These are phyloP conservation scores for Xylaria venustula DNA, from an alignment of 495 filamentous ascomycete species.

Conservation along the genomic window DNA sequence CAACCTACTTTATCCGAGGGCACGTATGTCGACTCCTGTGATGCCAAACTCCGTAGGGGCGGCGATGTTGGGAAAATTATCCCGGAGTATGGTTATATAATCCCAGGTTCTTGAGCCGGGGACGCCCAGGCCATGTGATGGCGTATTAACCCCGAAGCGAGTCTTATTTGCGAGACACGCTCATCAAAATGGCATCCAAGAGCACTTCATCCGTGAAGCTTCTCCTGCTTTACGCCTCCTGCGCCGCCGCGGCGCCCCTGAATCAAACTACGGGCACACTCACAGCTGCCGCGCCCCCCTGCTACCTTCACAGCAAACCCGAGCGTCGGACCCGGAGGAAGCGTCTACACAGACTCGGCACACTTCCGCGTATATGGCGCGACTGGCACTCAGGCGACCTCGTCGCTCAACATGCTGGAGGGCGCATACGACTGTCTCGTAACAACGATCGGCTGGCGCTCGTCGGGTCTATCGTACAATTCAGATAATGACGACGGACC, in stretches of 20 bases:
- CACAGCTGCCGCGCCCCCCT: slow-evolving; percentile 18
- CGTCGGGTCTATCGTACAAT: slow-evolving; percentile 32
- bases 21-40: neutral
- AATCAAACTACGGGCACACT: neutral
- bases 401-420: slow-evolving; percentile 31
- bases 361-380: slow-evolving; percentile 40
- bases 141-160: neutral
- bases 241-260: neutral
- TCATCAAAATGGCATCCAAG: slow-evolving; percentile 2
- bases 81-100: neutral
- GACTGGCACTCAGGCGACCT: slow-evolving; percentile 20
- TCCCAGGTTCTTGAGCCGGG: neutral
- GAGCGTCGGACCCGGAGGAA: slow-evolving; percentile 26
- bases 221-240: neutral
- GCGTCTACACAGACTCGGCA: slow-evolving; percentile 32
- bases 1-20: neutral
- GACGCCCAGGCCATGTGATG: neutral
- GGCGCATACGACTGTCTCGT: slow-evolving; percentile 38
- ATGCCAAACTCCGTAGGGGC: neutral
- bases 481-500: slow-evolving; percentile 25
- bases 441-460: slow-evolving; percentile 34
- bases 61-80: neutral
- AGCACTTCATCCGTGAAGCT: neutral
- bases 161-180: neutral
- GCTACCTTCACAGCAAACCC: slow-evolving; percentile 31